These are phyloP conservation scores for Tubosaeta sp. DNA, from an alignment of 768 basidiomycete genomes.

Conservation along the genomic window DNA sequence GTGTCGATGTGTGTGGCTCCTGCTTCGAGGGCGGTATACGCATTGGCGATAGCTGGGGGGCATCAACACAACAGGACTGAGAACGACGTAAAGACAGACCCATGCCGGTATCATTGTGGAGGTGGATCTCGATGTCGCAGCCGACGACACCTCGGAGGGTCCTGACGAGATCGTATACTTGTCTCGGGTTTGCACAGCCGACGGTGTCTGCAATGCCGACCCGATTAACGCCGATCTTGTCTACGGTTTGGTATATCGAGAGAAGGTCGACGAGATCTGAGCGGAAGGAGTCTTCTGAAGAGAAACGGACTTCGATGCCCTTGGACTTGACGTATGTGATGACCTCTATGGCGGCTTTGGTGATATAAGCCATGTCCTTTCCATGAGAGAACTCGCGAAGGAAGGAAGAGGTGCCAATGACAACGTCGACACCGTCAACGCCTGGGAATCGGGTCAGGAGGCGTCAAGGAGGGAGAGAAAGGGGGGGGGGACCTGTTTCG, in stretches of 20 bases:
- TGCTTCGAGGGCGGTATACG: constrained; percentile 96
- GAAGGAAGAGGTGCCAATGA: constrained; percentile 99
- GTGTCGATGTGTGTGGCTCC: constrained; percentile 99
- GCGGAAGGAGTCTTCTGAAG: constrained; percentile 99
- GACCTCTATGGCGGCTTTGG: constrained; percentile 97
- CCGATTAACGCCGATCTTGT: constrained; percentile 98
- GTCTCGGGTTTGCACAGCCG: constrained; percentile 96
- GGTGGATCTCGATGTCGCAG: constrained; percentile 97
- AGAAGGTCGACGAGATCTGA: constrained; percentile 98
- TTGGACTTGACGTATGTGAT: constrained; percentile 99
- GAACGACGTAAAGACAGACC: constrained; percentile 40
- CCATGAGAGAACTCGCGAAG: constrained; percentile 99
- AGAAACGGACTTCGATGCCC: constrained; percentile 99
- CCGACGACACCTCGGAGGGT: constrained; percentile 94
- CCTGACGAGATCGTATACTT: constrained; percentile 97
- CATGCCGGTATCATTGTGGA: constrained; percentile 99
- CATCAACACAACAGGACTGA: constrained; percentile 3
- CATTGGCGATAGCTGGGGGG: constrained; percentile 86
- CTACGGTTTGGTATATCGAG: constrained; percentile 98
- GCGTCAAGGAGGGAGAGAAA: background rate
- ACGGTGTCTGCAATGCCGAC: constrained; percentile 99
- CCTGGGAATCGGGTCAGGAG: constrained; percentile 41
- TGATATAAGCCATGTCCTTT: constrained; percentile 99
- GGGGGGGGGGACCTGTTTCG: constrained; percentile 76
- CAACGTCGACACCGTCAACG: constrained; percentile 98